Base-by-base conservation (phyloP, 768 basidiomycete genomes). In the Asterophora lycoperdoides region DNA sequence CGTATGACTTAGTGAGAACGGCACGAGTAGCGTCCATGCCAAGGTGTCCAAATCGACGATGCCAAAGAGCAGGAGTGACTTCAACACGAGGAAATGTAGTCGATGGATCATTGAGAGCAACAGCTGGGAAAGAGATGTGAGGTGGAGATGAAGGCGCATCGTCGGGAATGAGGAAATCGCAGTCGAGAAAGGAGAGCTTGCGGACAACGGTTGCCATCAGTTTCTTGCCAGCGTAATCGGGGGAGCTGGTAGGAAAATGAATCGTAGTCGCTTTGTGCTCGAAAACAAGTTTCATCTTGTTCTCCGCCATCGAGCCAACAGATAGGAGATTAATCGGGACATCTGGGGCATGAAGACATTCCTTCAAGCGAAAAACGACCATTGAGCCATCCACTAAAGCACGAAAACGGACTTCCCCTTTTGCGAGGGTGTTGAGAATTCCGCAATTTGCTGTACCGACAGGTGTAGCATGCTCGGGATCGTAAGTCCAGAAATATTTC, bases 331-430 rank as follows among this genome's bases (percentile, higher is more conserved):
- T n/a, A n/a, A n/a, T n/a, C 3, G 32, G 57, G 0, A 53, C 56
- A 39, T 56, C 53, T 0, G 64, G 64, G 0, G 62, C 55, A 51
- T 57, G 55, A 1, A 67, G 54, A 38, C 65, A 67, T 20, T 59
- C 52, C 14, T 28, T 14, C 0, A 65, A 36, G 3, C 15, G 44
- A 4, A 63, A 2, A 0, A 40, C 26, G 3, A 58, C 39, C 8
- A 15, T 1, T 13, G 41, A 10, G 1, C 51, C 51, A 14, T 44
- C 23, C 41, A 41, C n/a, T 9, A 26, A 32, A 1, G 40, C 26
- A 0, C 32, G 8, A 19, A 60, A 43, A 0, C 19, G n/a, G 15
- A 63, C 58, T 26, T 54, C 48, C 4, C 64, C 60, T 0, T 46
- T 29, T 3, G 48, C 61, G 0, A 53, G 20, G 0, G 57, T 52